A percentile compares a stretch with the other conserved stretches of the same genome.
Evolutionary conservation across 345 rosid species (phyloP).

Genomic region (Hypericum perforatum): DNA sequence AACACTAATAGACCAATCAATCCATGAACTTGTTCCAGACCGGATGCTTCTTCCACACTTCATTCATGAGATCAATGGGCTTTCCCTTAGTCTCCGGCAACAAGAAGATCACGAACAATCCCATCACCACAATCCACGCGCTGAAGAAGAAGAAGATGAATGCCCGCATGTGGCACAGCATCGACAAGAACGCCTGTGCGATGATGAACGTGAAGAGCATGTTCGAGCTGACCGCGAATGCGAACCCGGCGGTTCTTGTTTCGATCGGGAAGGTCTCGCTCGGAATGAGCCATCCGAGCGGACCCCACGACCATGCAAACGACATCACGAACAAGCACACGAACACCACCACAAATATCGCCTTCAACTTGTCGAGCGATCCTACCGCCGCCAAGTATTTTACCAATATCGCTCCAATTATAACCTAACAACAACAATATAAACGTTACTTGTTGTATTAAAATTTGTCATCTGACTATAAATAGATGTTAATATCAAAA

Average conservation of each 20-base stretch:
- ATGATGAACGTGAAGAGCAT: conserved; percentile 78
- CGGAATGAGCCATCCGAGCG: conserved; percentile 68
- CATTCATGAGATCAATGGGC: conserved; percentile 43
- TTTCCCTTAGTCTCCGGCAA: conserved; percentile 51
- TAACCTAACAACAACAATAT: conserved; percentile 19
- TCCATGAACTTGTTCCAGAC: conserved; percentile 33
- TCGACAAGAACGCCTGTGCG: conserved; percentile 68
- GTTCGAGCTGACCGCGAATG: conserved; percentile 55
- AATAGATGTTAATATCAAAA: too few species aligned
- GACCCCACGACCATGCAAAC: conserved; percentile 51
- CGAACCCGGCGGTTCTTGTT: conserved; percentile 50
- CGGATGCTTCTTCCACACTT: conserved; percentile 39
- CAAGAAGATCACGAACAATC: conserved; percentile 32
- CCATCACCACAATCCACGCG: conserved; percentile 54
- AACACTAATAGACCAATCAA: neutral
- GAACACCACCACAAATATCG: neutral
- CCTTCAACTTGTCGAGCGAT: conserved; percentile 9
- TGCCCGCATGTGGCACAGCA: conserved; percentile 40
- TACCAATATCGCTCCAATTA: conserved; percentile 40
- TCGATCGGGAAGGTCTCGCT: conserved; percentile 64
- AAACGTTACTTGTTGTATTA: too few species aligned
- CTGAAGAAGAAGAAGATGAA: conserved; percentile 55
- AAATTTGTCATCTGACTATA: too few species aligned
- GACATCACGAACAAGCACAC: conserved; percentile 13
- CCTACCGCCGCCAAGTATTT: conserved; percentile 27